Conservation (phyloP, 768 basidiomycete genomes). For the Tulasnella calospora region DNA sequence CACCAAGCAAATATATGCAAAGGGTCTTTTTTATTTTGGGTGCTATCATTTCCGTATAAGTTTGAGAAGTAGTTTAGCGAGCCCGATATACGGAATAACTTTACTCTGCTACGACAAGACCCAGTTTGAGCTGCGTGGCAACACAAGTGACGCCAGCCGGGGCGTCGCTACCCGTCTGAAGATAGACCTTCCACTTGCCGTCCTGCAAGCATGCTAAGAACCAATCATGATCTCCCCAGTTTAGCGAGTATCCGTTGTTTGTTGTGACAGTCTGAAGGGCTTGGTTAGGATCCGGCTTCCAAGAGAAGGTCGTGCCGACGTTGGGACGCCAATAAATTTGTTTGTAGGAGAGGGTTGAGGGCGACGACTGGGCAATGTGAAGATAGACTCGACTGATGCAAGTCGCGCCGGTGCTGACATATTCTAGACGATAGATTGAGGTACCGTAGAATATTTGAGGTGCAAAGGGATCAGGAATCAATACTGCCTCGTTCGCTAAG, state of each 20-base stretch:
- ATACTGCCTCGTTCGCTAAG: neutral
- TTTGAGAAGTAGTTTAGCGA: too few species aligned
- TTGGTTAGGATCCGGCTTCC: neutral
- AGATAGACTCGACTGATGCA: neutral
- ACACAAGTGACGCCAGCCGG: neutral
- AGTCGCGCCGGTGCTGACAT: neutral
- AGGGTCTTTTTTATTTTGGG: too few species aligned
- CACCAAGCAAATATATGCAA: too few species aligned
- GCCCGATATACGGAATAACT: neutral
- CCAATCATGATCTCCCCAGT: neutral
- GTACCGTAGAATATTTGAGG: neutral
- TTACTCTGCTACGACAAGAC: neutral
- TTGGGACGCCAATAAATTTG: neutral
- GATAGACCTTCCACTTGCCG: neutral
- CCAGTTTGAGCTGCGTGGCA: neutral
- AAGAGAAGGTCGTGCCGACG: neutral
- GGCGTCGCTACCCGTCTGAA: neutral
- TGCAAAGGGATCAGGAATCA: neutral
- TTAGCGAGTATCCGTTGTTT: neutral
- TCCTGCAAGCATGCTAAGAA: conserved; percentile 4
- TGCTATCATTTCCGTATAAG: too few species aligned
- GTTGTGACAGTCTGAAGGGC: neutral
- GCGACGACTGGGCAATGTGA: neutral
- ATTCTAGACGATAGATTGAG: neutral
- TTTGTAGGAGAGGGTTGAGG: neutral